phyloP scores from a whole-genome alignment of 1,284 basidiomycete species.

The Austroboletus novae-zelandiae region DNA sequence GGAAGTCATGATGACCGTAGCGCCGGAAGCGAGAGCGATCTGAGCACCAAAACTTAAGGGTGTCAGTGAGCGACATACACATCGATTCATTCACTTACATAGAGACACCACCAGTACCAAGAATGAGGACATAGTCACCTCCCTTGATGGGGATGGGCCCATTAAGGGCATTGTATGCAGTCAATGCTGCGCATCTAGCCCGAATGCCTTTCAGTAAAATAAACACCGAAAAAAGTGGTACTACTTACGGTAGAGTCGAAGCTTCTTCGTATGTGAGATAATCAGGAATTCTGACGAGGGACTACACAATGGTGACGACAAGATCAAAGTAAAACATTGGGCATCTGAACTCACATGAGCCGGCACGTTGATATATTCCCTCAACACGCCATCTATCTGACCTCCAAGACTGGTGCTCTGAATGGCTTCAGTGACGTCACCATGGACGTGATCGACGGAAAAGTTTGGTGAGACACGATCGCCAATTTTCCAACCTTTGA shows the following conservation, averaged over 20 bases:
- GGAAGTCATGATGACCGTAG: conserved; percentile 57
- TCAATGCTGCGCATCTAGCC: conserved; percentile 46
- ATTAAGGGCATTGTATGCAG: conserved; percentile 48
- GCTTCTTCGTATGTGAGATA: conserved; percentile 53
- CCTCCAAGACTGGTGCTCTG: conserved; percentile 44
- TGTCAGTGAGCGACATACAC: not conserved
- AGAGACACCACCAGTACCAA: conserved; percentile 61
- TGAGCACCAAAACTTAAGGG: conserved; percentile 46
- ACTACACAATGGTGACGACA: conserved; percentile 20
- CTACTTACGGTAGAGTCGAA: conserved; percentile 42
- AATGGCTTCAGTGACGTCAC: conserved; percentile 35
- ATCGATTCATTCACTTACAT: conserved; percentile 33
- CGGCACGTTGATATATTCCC: conserved; percentile 50
- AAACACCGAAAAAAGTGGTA: not conserved
- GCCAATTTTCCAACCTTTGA: conserved; percentile 48
- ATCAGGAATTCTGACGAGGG: conserved; percentile 44
- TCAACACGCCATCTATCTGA: conserved; percentile 51
- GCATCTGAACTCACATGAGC: conserved; percentile 35
- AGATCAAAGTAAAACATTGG: not conserved
- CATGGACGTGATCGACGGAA: conserved; percentile 39
- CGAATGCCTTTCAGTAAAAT: not conserved
- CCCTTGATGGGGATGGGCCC: conserved; percentile 44
- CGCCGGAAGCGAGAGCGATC: conserved; percentile 57
- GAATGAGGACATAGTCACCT: conserved; percentile 51
- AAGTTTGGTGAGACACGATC: conserved; percentile 58